Evolutionary conservation across 768 basidiomycete species (phyloP).

Genomic region (Mycena albidolilacea): DNA sequence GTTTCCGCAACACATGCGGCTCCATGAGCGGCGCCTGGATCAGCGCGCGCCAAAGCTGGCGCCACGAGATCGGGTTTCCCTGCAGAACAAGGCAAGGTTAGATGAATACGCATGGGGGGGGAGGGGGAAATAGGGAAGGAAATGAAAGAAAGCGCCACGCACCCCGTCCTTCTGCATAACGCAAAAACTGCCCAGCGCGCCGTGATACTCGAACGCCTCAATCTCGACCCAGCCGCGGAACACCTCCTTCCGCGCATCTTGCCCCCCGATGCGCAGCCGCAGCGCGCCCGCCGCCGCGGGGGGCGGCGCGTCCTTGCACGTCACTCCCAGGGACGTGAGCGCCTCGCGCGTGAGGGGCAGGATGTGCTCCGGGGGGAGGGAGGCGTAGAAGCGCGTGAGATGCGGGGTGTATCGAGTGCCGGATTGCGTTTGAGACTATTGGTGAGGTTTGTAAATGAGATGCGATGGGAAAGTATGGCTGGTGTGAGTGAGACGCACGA

Average conservation of each 20-base stretch:
- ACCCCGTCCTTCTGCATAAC: conserved; percentile 81
- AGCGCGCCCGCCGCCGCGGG: conserved; percentile 38
- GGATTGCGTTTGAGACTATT: conserved; percentile 85
- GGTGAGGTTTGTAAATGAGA: neutral
- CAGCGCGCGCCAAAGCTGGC: conserved; percentile 79
- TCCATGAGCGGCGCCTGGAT: conserved; percentile 66
- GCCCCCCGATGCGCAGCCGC: conserved; percentile 75
- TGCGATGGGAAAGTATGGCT: neutral
- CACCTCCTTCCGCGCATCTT: conserved; percentile 72
- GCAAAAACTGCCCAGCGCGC: conserved; percentile 72
- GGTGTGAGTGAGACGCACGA: conserved; percentile 66
- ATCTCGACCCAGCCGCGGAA: conserved; percentile 85
- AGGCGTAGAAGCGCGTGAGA: conserved; percentile 87
- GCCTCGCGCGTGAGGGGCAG: conserved; percentile 68
- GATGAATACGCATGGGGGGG: conserved; percentile 1
- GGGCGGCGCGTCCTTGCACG: conserved; percentile 60
- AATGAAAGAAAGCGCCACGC: conserved; percentile 41
- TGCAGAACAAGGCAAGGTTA: conserved; percentile 44
- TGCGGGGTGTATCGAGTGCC: conserved; percentile 81
- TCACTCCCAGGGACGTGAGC: conserved; percentile 63
- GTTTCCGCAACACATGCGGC: conserved; percentile 65
- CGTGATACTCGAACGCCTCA: conserved; percentile 69
- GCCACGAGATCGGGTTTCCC: conserved; percentile 87
- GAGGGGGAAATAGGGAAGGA: neutral
- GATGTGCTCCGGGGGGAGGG: conserved; percentile 67